These are phyloP conservation scores for Jamesozyma spencerorum DNA, from an alignment of 805 yeast genomes.

Conservation along the genomic window DNA sequence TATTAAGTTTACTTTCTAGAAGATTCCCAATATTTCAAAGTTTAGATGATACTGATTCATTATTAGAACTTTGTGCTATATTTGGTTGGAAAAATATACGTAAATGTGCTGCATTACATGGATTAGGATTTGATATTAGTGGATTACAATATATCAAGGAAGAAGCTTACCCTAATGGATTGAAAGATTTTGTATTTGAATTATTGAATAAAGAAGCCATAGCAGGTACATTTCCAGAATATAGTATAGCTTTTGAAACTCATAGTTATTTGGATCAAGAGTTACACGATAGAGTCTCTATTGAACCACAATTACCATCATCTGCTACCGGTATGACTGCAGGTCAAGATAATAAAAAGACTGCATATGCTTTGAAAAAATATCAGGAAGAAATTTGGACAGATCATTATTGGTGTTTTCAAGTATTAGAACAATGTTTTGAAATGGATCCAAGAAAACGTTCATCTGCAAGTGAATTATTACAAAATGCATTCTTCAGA, in stretches of 20 bases:
- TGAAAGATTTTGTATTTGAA: slow-evolving; percentile 25
- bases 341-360: neutral
- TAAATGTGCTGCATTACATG: slow-evolving; percentile 76
- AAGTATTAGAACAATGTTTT: slow-evolving; percentile 48
- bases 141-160: slow-evolving; percentile 38
- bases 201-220: slow-evolving; percentile 29
- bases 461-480: slow-evolving; percentile 46
- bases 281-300: slow-evolving; percentile 27
- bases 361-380: slow-evolving; percentile 17
- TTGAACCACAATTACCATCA: slow-evolving; percentile 20
- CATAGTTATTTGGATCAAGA: slow-evolving; percentile 36
- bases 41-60: slow-evolving; percentile 85
- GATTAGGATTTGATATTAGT: slow-evolving; percentile 70
- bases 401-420: slow-evolving; percentile 38
- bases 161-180: slow-evolving; percentile 30
- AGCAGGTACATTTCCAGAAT: slow-evolving; percentile 55
- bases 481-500: slow-evolving; percentile 51
- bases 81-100: slow-evolving; percentile 70
- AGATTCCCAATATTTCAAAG: slow-evolving; percentile 92
- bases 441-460: slow-evolving; percentile 50
- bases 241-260: slow-evolving; percentile 64
- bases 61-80: slow-evolving; percentile 71
- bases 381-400: slow-evolving; percentile 30
- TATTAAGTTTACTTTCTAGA: slow-evolving; percentile 65
- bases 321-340: neutral